Conservation (phyloP, 257 asterid genomes). For the Leonotis leonurus region DNA sequence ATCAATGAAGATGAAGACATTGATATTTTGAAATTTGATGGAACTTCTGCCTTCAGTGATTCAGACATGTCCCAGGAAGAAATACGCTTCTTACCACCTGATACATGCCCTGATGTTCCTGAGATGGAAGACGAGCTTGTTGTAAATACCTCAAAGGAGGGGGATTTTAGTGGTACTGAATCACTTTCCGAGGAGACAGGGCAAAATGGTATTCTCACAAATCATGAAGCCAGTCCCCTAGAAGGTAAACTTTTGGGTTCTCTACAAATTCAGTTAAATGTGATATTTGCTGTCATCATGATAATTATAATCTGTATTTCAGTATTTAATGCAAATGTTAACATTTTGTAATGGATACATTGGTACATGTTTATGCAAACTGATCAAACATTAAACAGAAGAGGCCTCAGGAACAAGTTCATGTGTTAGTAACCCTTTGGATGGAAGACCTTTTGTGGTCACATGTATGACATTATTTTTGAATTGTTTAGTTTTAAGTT, state of each 20-base stretch:
- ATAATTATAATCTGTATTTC: not conserved
- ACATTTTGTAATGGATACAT: not conserved
- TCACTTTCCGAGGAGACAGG: constrained; percentile 73
- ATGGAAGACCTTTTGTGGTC: no score
- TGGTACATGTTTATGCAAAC: no score
- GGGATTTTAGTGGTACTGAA: constrained; percentile 57
- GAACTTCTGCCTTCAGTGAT: constrained; percentile 78
- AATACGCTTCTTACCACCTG: constrained; percentile 68
- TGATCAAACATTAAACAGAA: not conserved
- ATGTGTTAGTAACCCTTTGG: not conserved
- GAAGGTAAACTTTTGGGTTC: constrained; percentile 45
- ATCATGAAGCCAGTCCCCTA: constrained; percentile 57
- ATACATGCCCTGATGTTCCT: constrained; percentile 63
- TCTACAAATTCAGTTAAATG: constrained; percentile 13
- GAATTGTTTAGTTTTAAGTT: not conserved
- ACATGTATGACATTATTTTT: not conserved
- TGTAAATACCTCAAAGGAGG: constrained; percentile 48
- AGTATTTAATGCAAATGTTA: not conserved
- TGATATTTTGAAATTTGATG: constrained; percentile 58
- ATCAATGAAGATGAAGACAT: constrained; percentile 71
- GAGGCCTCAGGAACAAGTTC: not conserved
- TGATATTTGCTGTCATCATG: not conserved
- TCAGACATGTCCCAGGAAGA: constrained; percentile 82
- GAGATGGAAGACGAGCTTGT: constrained; percentile 60
- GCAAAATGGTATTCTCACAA: constrained; percentile 54